These are phyloP conservation scores for Fusarium kyushuense DNA, from an alignment of 2,329 filamentous ascomycete species.

Conservation along the genomic window DNA sequence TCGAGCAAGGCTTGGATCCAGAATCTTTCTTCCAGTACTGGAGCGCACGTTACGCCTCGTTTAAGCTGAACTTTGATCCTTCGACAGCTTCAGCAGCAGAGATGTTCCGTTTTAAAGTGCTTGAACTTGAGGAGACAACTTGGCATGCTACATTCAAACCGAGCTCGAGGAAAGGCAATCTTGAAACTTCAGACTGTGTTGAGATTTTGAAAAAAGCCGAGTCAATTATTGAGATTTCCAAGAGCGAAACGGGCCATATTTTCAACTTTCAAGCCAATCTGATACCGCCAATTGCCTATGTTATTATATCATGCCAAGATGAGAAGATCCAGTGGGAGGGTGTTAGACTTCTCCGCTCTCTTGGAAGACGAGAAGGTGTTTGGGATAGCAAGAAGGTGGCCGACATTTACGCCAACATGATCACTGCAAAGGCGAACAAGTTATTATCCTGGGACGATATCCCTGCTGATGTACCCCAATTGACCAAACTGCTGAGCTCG, in stretches of 20 bases:
- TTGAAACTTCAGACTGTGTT: neutral
- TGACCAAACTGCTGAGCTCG: conserved; percentile 8
- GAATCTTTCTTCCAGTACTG: conserved; percentile 12
- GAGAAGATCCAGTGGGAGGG: conserved; percentile 15
- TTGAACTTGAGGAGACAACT: conserved; percentile 10
- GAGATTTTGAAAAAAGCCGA: conserved; percentile 8
- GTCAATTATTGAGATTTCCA: neutral
- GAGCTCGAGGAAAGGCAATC: neutral
- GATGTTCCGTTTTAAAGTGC: neutral
- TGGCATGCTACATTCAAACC: conserved; percentile 13
- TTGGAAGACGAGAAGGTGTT: conserved; percentile 15
- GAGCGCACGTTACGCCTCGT: conserved; percentile 8
- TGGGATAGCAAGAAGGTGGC: conserved; percentile 32
- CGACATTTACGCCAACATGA: conserved; percentile 17
- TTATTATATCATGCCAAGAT: conserved; percentile 26
- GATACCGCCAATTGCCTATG: conserved; percentile 8
- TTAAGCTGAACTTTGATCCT: neutral
- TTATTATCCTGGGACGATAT: conserved; percentile 13
- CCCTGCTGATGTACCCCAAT: conserved; percentile 14
- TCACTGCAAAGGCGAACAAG: neutral
- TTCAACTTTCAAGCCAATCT: conserved; percentile 23
- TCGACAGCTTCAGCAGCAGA: conserved; percentile 6
- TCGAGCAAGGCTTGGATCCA: neutral
- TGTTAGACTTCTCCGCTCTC: neutral
- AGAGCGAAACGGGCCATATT: neutral